These are phyloP conservation scores for Microdochium nivale DNA, from an alignment of 2,329 filamentous ascomycete genomes.

Conservation along the genomic window DNA sequence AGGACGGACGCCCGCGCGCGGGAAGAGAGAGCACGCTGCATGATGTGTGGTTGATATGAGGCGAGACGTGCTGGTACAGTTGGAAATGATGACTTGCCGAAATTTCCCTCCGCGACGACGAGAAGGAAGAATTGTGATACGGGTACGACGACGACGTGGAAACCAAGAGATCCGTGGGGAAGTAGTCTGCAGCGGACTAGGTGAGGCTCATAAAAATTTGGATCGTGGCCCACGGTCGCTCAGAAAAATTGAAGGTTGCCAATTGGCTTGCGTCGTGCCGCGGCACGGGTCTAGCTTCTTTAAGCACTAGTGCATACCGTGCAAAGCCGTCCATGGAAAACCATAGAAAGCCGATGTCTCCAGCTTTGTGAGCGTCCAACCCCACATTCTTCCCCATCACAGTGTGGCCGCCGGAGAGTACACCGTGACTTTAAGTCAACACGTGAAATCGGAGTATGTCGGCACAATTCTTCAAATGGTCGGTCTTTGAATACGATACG, in stretches of 20 bases:
- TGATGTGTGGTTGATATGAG: slow-evolving; percentile 40
- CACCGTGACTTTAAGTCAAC: no score
- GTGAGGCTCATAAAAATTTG: slow-evolving; percentile 25
- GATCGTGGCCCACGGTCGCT: slow-evolving; percentile 10
- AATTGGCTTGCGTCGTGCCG: background rate
- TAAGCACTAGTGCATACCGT: background rate
- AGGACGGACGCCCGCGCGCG: slow-evolving; percentile 72
- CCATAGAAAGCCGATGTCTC: slow-evolving; percentile 16
- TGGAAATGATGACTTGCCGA: slow-evolving; percentile 18
- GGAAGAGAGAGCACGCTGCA: slow-evolving; percentile 93
- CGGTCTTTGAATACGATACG: no score
- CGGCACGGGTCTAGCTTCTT: background rate
- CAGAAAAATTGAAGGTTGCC: slow-evolving; percentile 7
- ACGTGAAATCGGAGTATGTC: no score
- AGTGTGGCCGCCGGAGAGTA: no score
- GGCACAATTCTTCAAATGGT: no score
- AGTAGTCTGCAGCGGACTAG: slow-evolving; percentile 12
- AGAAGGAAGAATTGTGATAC: slow-evolving; percentile 14
- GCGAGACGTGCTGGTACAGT: slow-evolving; percentile 17
- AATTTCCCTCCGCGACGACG: slow-evolving; percentile 10
- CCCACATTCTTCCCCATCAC: background rate
- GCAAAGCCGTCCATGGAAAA: slow-evolving; percentile 17
- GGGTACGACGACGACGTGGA: slow-evolving; percentile 14
- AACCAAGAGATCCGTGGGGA: slow-evolving; percentile 8
- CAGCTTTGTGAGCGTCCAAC: background rate